These are phyloP conservation scores for Tricharina praecox DNA, from an alignment of 495 filamentous ascomycete species.

Conservation along the genomic window DNA sequence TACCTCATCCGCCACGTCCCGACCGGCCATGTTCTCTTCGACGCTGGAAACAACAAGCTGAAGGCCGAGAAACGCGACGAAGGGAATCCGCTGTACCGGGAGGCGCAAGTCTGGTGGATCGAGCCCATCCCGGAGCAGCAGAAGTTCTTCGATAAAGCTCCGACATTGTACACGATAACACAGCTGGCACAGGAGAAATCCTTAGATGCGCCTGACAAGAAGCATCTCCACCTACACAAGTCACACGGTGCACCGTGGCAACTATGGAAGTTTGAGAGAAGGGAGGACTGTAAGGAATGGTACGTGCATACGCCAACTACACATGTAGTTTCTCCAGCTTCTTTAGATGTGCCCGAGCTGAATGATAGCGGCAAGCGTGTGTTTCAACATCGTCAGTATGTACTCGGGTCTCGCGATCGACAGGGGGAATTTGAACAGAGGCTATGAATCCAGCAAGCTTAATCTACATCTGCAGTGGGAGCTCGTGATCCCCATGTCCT, in stretches of 20 bases:
- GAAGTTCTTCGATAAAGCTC: background rate
- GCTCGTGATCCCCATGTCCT: background rate
- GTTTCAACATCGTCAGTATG: too few relatives aligned
- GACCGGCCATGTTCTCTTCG: background rate
- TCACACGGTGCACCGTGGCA: background rate
- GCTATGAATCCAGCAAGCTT: too few relatives aligned
- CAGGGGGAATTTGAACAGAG: too few relatives aligned
- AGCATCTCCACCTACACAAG: background rate
- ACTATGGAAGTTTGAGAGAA: background rate
- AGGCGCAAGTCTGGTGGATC: background rate
- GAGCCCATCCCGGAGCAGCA: background rate
- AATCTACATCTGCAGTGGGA: too few relatives aligned
- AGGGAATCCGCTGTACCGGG: background rate
- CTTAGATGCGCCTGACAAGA: background rate
- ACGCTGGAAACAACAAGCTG: background rate
- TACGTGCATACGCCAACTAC: too few relatives aligned
- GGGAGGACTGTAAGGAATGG: background rate
- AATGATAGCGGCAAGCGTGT: too few relatives aligned
- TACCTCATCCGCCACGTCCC: background rate
- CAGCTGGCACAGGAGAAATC: background rate
- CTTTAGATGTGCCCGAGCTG: too few relatives aligned
- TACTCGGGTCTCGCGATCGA: too few relatives aligned
- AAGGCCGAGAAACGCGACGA: background rate
- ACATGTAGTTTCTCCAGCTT: too few relatives aligned
- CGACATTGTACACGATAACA: background rate